phyloP scores from a whole-genome alignment of 331 rosid species.

The Phaseolus coccineus region DNA sequence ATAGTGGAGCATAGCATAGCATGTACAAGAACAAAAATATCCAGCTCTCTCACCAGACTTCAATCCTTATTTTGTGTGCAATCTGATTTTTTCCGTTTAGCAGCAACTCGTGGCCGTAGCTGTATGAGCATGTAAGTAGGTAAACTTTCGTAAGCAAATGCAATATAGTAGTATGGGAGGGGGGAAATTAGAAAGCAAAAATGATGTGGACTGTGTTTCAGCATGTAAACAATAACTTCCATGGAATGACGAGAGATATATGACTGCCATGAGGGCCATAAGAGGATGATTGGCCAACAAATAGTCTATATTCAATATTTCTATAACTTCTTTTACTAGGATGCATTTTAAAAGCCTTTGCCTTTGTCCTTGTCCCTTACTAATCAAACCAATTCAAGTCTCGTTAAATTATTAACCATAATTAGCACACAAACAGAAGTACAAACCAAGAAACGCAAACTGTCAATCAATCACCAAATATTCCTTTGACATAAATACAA shows the following conservation, averaged over 20 bases:
- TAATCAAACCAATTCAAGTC: neutral
- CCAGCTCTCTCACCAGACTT: constrained; percentile 49
- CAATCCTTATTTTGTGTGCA: constrained; percentile 45
- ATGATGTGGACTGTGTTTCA: neutral
- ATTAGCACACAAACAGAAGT: constrained; percentile 21
- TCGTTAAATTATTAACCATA: neutral
- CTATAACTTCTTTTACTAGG: neutral
- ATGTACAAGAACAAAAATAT: constrained; percentile 39
- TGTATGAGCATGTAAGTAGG: constrained; percentile 42
- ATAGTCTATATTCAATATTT: neutral
- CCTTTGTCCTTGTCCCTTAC: neutral
- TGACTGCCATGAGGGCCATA: neutral
- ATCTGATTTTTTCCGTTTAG: constrained; percentile 56
- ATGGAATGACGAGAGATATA: too few species aligned
- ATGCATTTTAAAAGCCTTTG: neutral
- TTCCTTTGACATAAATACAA: constrained; percentile 17
- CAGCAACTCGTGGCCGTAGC: constrained; percentile 70
- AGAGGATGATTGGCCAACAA: neutral
- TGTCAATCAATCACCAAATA: neutral
- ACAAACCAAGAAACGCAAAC: constrained; percentile 5
- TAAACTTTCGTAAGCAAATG: constrained; percentile 6
- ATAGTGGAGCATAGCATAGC: constrained; percentile 13
- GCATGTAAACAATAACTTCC: neutral
- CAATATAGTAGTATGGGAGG: neutral
- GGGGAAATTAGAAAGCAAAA: neutral